These are phyloP conservation scores for Phaffia australis DNA, from an alignment of 768 basidiomycete genomes.

Conservation along the genomic window DNA sequence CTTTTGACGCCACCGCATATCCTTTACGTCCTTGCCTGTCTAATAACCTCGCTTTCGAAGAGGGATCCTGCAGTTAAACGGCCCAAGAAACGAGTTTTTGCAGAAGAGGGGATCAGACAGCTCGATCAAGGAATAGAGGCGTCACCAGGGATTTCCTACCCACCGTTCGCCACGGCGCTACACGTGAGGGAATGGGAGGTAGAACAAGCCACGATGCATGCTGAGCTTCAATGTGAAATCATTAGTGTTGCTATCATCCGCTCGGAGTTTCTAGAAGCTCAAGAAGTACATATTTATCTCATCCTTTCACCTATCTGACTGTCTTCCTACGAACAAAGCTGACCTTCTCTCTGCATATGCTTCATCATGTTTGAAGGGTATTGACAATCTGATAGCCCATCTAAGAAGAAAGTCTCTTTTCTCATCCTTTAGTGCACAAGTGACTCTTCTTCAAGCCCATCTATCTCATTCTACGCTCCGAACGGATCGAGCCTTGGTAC, in stretches of 20 bases:
- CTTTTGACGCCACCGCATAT: constrained; percentile 18
- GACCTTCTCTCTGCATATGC: background rate
- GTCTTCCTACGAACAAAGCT: background rate
- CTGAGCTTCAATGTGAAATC: constrained; percentile 18
- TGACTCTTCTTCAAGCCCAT: constrained; percentile 23
- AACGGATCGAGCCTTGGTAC: constrained; percentile 1
- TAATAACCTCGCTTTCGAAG: constrained; percentile 19
- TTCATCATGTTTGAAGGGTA: background rate
- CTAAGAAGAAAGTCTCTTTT: constrained; percentile 14
- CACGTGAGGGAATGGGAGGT: background rate
- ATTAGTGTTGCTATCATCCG: constrained; percentile 13
- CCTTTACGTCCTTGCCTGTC: constrained; percentile 23
- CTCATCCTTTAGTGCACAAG: constrained; percentile 9
- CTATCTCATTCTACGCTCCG: constrained; percentile 17
- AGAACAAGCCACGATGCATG: constrained; percentile 2
- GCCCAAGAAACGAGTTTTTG: constrained; percentile 23
- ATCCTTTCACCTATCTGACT: background rate
- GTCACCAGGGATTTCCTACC: background rate
- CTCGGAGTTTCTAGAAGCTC: constrained; percentile 20
- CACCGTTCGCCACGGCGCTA: background rate
- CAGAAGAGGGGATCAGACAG: constrained; percentile 18
- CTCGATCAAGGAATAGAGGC: background rate
- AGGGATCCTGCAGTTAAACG: constrained; percentile 23
- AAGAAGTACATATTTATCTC: background rate
- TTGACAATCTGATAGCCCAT: constrained; percentile 12